Evolutionary conservation across 257 asterid species (phyloP).

Genomic region (Mitragyna speciosa): DNA sequence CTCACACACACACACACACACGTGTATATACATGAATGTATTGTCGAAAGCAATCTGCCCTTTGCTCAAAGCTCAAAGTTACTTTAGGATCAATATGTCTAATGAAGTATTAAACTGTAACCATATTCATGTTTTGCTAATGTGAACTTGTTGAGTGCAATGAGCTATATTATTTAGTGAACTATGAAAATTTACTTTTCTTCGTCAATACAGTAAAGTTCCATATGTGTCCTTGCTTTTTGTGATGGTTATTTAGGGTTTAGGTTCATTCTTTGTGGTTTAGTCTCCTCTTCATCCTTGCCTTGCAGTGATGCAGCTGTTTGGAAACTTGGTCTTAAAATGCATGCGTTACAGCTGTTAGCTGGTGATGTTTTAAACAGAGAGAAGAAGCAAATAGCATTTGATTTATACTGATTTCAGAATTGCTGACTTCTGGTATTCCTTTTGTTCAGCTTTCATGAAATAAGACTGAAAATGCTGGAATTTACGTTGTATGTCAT

Average conservation of each 20-base stretch:
- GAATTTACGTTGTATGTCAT: neutral
- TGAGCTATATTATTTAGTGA: neutral
- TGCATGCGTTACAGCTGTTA: neutral
- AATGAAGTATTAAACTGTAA: neutral
- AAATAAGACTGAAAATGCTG: neutral
- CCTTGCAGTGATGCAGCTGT: neutral
- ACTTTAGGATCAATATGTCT: neutral
- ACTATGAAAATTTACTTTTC: neutral
- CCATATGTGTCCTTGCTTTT: neutral
- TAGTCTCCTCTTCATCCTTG: neutral
- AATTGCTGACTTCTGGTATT: neutral
- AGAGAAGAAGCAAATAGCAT: neutral
- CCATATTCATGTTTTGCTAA: neutral
- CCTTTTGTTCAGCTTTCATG: neutral
- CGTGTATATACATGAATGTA: neutral
- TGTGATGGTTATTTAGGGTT: neutral
- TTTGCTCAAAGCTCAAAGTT: neutral
- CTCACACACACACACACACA: neutral
- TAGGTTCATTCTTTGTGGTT: neutral
- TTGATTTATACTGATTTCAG: neutral
- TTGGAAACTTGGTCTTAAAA: neutral
- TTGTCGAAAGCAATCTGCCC: neutral
- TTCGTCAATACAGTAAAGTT: neutral
- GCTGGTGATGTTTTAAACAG: neutral
- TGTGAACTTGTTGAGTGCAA: neutral